Evolutionary conservation across 441 rosid species (phyloP), one percentile per base, ranked within the genome.

Genomic region (Rhodomyrtus psidioides): DNA sequence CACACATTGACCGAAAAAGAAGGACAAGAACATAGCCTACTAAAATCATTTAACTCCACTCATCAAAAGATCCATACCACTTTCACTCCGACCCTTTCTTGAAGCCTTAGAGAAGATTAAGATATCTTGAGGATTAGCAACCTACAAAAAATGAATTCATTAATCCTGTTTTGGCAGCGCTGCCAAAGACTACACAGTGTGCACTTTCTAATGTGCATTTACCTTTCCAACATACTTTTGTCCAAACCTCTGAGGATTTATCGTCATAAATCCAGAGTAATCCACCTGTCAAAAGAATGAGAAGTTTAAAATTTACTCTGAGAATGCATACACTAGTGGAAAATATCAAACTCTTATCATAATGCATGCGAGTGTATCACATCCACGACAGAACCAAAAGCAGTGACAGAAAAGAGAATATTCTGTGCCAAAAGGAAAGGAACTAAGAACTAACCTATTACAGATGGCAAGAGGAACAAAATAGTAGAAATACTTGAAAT

Each of bases 151-250:
- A 5, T n/a, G 55, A 51, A 81, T 83, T 55, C 62, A 56, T 76
- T 46, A 65, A n/a, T 34, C 54, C 81, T 49, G 58, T 39, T 70
- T 0, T 39, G 5, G n/a, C 26, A 39, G 27, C 5, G 53, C 24
- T 81, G 55, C 74, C 55, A 55, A 56, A 85, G 49, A 81, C 59
- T 53, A 30, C 58, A 53, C 49, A 53, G n/a, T 53, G 60, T 19
- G n/a, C 83, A 76, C 84, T n/a, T 34, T 39, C 51, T 53, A 42
- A 76, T 84, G 42, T 57, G 84, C 75, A 81, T 85, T 56, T 94
- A 96, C 99, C 99, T 97, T 97, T 74, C 99, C 98, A 82, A 97
- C 99, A 90, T 93, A 97, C 89, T 97, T 97, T 89, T 97, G 99
- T 87, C 99, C 99, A 92, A 97, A 97, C 85, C 96, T 94, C 88